These are phyloP conservation scores for Verticillium albo-atrum DNA, from an alignment of 2,329 filamentous ascomycete species.

Conservation along the genomic window DNA sequence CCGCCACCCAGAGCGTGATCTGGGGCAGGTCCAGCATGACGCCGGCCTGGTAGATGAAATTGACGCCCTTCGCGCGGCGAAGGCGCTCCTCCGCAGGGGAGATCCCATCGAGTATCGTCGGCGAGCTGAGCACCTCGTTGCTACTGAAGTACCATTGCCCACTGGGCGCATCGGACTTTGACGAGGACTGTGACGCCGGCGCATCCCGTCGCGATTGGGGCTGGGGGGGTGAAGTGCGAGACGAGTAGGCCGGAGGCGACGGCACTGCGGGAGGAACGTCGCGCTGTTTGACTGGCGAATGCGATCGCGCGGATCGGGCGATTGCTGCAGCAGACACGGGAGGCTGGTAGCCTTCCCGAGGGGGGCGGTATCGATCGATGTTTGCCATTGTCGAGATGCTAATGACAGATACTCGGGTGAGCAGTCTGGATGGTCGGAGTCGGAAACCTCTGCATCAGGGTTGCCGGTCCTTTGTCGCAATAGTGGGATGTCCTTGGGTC, in stretches of 20 bases:
- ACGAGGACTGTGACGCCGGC: constrained; percentile 31
- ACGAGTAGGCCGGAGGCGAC: constrained; percentile 53
- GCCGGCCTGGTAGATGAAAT: constrained; percentile 93
- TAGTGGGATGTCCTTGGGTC: constrained; percentile 3
- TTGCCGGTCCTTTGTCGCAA: constrained; percentile 1
- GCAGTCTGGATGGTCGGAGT: neutral
- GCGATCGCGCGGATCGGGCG: constrained; percentile 39
- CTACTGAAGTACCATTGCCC: constrained; percentile 87
- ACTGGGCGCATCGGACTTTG: constrained; percentile 16
- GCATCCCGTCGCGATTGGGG: constrained; percentile 37
- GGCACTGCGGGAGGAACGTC: constrained; percentile 58
- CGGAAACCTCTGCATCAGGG: constrained; percentile 4
- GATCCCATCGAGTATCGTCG: constrained; percentile 81
- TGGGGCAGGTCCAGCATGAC: constrained; percentile 90
- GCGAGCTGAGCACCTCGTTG: constrained; percentile 76
- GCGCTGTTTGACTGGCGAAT: constrained; percentile 45
- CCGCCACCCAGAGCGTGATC: constrained; percentile 85
- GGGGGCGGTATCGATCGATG: constrained; percentile 54
- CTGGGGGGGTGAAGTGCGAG: constrained; percentile 51
- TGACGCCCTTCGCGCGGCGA: constrained; percentile 83
- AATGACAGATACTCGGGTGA: constrained; percentile 2
- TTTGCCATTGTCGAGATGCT: constrained; percentile 43
- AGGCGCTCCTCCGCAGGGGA: constrained; percentile 71
- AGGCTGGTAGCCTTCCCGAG: constrained; percentile 54
- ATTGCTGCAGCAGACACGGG: constrained; percentile 36